phyloP scores from a whole-genome alignment of 257 asterid genomes.

The Catharanthus roseus region DNA sequence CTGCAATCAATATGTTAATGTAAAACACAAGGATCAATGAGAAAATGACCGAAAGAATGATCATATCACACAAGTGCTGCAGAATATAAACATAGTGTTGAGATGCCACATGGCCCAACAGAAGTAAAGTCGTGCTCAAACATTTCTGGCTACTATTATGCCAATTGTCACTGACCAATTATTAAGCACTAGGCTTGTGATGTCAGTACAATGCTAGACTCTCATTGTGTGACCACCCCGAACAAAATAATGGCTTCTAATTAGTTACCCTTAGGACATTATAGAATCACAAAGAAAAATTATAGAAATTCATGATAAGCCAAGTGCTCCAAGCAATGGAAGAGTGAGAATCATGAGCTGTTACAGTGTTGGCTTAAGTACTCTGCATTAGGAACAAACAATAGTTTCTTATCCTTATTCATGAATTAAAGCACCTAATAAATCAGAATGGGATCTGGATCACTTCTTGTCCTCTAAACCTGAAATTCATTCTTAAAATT shows the following conservation, averaged over 20 bases:
- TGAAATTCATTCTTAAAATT: slow-evolving; percentile 2
- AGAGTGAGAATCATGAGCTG: neutral
- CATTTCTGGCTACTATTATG: too few species aligned
- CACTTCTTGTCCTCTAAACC: neutral
- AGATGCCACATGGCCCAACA: neutral
- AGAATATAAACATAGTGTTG: neutral
- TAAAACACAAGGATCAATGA: neutral
- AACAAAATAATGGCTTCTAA: neutral
- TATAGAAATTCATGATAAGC: neutral
- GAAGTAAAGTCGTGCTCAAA: neutral
- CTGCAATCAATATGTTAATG: neutral
- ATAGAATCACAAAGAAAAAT: neutral
- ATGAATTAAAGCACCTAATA: neutral
- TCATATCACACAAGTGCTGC: neutral
- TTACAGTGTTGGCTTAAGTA: neutral
- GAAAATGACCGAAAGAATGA: neutral
- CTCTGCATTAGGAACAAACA: neutral
- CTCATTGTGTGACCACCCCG: neutral
- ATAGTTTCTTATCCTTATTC: neutral
- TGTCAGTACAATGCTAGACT: neutral
- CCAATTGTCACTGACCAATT: neutral
- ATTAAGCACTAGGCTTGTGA: neutral
- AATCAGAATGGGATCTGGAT: neutral
- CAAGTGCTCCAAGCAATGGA: neutral
- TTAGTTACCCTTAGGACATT: neutral